Conservation (phyloP, 495 filamentous ascomycete species). For the Ramalina intermedia region DNA sequence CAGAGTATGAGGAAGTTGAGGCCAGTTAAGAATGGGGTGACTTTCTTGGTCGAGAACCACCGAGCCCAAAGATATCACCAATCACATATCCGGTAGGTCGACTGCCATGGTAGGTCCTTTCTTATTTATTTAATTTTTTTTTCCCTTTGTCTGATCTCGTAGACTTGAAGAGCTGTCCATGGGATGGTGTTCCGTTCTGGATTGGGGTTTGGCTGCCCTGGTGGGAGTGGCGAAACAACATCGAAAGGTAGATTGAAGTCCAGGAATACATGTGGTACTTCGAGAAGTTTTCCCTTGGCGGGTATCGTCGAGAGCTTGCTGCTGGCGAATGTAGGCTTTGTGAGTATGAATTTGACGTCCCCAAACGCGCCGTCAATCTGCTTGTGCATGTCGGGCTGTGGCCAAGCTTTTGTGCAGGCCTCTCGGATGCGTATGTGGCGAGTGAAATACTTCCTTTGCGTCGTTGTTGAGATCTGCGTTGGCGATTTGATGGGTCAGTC, state of each 20-base stretch:
- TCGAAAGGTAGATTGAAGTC: constrained; percentile 85
- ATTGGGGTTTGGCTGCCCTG: constrained; percentile 79
- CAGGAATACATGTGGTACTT: constrained; percentile 45
- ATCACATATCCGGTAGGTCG: not conserved
- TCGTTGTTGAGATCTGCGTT: constrained; percentile 77
- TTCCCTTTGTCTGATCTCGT: no score
- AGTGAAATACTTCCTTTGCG: constrained; percentile 82
- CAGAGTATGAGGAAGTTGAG: not conserved
- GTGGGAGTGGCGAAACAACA: constrained; percentile 71
- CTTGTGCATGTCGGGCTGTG: constrained; percentile 81
- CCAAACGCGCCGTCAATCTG: constrained; percentile 51
- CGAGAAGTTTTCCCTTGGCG: constrained; percentile 25
- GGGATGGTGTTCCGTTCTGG: no score
- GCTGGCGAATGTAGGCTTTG: no score
- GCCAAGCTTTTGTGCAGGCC: constrained; percentile 68
- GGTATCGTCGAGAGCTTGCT: no score
- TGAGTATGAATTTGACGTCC: no score
- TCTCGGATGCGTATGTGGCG: constrained; percentile 93
- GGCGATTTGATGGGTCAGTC: constrained; percentile 63
- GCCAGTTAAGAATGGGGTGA: constrained; percentile 3
- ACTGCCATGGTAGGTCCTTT: no score
- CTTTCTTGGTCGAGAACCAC: constrained; percentile 7
- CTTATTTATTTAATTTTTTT: no score
- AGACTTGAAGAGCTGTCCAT: no score
- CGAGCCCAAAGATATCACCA: not conserved